Evolutionary conservation across 805 yeast genomes (phyloP), one percentile per base, ranked within the genome.

Genomic region (Debaryomyces tyrocola): DNA sequence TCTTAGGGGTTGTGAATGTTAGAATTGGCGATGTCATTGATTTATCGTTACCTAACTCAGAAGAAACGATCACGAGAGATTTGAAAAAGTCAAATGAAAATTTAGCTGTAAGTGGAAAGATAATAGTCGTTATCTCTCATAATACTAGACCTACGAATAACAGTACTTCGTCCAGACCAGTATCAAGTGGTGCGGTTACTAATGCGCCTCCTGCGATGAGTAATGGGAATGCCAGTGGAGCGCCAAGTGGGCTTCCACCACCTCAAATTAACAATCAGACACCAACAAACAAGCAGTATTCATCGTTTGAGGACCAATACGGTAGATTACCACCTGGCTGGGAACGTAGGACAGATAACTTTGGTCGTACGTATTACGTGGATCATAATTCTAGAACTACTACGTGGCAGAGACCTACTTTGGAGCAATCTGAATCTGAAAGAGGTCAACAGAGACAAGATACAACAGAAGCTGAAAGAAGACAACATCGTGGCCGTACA

Each of bases 271-370:
- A 37, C 31, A 34, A 38, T 8, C 36, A 28, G 11, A 21, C 50
- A 8, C 28, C 48, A 17, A 47, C 60, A 6, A 68, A 69, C 55
- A 80, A 90, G 59, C 95, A 85, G 60, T 85, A 84, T 58, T 87
- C 96, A 4, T 89, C 98, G 1, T 94, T 94, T 65, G 99, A 94
- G 69, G 99, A 94, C 70, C 98, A 92, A 66, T 82, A 84, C 58
- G 99, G 99, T 37, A 79, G 97, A 62, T 77, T 94, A 55, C 99
- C 99, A 3, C 90, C 97, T 6, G 99, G 99, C 4, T 94, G 99
- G 98, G 99, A 94, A 69, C 84, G 99, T 58, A 82, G 99, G 70
- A 91, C 98, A 1, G 99, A 94, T 67, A 90, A 90, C 66, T 88
- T 90, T 60, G 99, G 99, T 24, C 82, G 99, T 62, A 92, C 98